Evolutionary conservation across 495 filamentous ascomycete species (phyloP).

Genomic region (Talaromyces nanjingensis): DNA sequence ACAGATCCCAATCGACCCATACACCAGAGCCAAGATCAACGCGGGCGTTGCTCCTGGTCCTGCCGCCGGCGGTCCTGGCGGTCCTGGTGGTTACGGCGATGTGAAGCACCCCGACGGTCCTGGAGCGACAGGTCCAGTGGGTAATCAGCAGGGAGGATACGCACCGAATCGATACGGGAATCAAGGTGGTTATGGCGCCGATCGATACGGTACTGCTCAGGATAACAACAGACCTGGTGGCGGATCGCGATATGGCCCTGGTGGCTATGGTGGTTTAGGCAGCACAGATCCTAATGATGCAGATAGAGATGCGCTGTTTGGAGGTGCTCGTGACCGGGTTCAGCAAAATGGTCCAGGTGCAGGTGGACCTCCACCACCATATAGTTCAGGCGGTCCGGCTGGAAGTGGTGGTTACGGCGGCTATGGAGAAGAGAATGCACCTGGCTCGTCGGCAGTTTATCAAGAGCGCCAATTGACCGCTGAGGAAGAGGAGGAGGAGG

Average conservation of each 20-base stretch:
- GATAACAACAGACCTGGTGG: slow-evolving; percentile 15
- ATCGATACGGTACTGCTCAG: slow-evolving; percentile 48
- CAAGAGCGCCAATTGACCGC: slow-evolving; percentile 65
- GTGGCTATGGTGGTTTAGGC: slow-evolving; percentile 71
- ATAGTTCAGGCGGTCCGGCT: slow-evolving; percentile 30
- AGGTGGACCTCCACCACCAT: slow-evolving; percentile 31
- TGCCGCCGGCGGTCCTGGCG: slow-evolving; percentile 17
- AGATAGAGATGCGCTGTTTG: slow-evolving; percentile 59
- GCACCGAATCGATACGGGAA: slow-evolving; percentile 56
- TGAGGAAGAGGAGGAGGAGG: slow-evolving; percentile 65
- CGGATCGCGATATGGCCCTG: slow-evolving; percentile 46
- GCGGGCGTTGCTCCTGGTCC: slow-evolving; percentile 35
- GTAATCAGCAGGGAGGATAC: slow-evolving; percentile 47
- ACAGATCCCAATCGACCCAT: slow-evolving; percentile 51
- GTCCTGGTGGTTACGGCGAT: slow-evolving; percentile 12
- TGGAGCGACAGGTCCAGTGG: slow-evolving; percentile 33
- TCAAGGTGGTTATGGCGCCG: slow-evolving; percentile 56
- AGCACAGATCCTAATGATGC: slow-evolving; percentile 47
- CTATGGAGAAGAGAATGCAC: slow-evolving; percentile 39
- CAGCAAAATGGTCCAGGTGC: slow-evolving; percentile 33
- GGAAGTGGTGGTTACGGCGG: slow-evolving; percentile 32
- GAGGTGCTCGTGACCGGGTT: slow-evolving; percentile 50
- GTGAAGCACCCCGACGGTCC: slow-evolving; percentile 33
- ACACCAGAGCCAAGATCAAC: slow-evolving; percentile 52
- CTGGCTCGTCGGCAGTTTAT: slow-evolving; percentile 51